phyloP scores from a whole-genome alignment of 768 basidiomycete species.

The Neoboletus subvelutipes region DNA sequence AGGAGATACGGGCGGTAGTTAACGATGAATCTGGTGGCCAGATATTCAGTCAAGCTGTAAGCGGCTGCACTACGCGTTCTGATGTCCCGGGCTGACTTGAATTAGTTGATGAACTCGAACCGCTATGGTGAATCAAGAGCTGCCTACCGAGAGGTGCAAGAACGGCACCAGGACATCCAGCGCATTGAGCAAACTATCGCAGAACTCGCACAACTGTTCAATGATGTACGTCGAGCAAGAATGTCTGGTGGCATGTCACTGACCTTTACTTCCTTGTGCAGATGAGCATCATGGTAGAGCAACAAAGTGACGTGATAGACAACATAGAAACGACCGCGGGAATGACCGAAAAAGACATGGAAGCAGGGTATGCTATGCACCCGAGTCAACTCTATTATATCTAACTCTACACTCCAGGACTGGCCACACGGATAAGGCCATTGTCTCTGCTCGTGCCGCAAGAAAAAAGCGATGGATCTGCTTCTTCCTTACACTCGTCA shows the following conservation, averaged over 20 bases:
- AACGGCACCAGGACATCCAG: slow-evolving; percentile 93
- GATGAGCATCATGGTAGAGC: slow-evolving; percentile 95
- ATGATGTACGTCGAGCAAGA: slow-evolving; percentile 61
- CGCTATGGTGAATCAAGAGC: slow-evolving; percentile 88
- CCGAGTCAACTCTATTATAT: not conserved
- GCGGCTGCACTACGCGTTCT: slow-evolving; percentile 10
- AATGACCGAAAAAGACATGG: slow-evolving; percentile 77
- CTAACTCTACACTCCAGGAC: slow-evolving; percentile 46
- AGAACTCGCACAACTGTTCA: slow-evolving; percentile 93
- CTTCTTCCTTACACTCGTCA: slow-evolving; percentile 69
- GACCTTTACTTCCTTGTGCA: slow-evolving; percentile 30
- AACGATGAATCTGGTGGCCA: slow-evolving; percentile 80
- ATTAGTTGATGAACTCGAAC: slow-evolving; percentile 82
- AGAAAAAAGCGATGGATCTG: slow-evolving; percentile 98
- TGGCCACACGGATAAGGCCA: slow-evolving; percentile 82
- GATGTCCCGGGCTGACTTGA: slow-evolving; percentile 1
- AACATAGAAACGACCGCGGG: slow-evolving; percentile 78
- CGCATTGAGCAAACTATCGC: slow-evolving; percentile 91
- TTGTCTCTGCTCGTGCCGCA: slow-evolving; percentile 81
- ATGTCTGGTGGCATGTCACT: not conserved
- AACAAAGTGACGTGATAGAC: slow-evolving; percentile 88
- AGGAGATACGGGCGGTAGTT: slow-evolving; percentile 85
- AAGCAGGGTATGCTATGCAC: slow-evolving; percentile 63
- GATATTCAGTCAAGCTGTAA: slow-evolving; percentile 86
- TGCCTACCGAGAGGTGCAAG: slow-evolving; percentile 96